Conservation (phyloP, 371 early-diverging fungal species). For the Apophysomyces variabilis region DNA sequence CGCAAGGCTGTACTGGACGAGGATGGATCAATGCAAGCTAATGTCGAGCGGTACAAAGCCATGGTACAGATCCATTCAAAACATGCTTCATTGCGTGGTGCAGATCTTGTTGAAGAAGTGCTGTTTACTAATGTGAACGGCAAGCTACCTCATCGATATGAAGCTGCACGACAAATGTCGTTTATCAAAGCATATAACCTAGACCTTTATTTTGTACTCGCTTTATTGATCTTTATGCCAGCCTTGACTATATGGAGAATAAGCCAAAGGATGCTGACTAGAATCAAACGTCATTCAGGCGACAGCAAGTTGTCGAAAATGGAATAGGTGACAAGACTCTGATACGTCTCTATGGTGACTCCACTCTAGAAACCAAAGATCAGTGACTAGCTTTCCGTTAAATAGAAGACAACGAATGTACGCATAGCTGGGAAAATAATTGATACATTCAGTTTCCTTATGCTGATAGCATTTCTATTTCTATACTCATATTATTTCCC, state of each 20-base stretch:
- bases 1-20: slow-evolving; percentile 3
- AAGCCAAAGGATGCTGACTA: no score
- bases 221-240: background rate
- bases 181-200: slow-evolving; percentile 32
- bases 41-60: slow-evolving; percentile 21
- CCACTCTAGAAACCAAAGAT: no score
- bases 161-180: slow-evolving; percentile 27
- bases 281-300: no score
- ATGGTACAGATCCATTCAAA: slow-evolving; percentile 26
- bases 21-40: slow-evolving; percentile 7
- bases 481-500: no score
- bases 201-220: slow-evolving; percentile 21
- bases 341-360: no score
- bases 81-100: slow-evolving; percentile 20
- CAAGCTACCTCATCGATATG: slow-evolving; percentile 23
- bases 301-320: no score
- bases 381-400: no score
- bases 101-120: slow-evolving; percentile 42
- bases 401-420: no score
- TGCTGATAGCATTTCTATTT: no score
- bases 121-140: slow-evolving; percentile 18
- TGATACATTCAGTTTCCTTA: no score
- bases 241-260: background rate
- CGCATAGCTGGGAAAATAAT: no score
- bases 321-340: no score